Percentiles rank a stretch among this genome's conserved stretches.
These are phyloP conservation scores for Aureobasidium leucospermi DNA, from an alignment of 2,329 filamentous ascomycete species.

Conservation along the genomic window DNA sequence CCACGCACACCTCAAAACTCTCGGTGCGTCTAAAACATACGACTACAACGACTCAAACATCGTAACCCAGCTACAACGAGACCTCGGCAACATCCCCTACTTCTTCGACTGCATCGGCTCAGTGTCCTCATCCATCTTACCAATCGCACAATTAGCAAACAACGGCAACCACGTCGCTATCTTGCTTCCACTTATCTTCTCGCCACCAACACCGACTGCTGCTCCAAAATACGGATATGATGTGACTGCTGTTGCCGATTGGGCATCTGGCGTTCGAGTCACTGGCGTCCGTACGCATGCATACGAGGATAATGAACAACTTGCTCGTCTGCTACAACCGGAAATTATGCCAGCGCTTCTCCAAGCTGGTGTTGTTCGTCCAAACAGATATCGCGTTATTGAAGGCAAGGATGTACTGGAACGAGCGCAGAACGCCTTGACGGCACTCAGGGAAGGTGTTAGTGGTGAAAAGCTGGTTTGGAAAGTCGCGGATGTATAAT, in stretches of 20 bases:
- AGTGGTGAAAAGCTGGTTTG: slow-evolving; percentile 41
- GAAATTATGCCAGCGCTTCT: slow-evolving; percentile 48
- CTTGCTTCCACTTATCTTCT: slow-evolving; percentile 53
- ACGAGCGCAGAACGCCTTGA: slow-evolving; percentile 37
- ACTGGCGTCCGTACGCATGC: slow-evolving; percentile 51
- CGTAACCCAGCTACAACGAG: slow-evolving; percentile 22
- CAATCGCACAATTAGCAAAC: slow-evolving; percentile 44
- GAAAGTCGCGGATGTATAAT: slow-evolving; percentile 18
- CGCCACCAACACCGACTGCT: slow-evolving; percentile 41
- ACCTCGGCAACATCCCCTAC: slow-evolving; percentile 32
- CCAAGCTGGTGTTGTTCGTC: slow-evolving; percentile 32
- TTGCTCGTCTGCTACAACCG: slow-evolving; percentile 48
- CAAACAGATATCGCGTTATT: slow-evolving; percentile 35
- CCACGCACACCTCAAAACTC: slow-evolving; percentile 21
- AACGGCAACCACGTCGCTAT: slow-evolving; percentile 34
- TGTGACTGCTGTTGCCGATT: slow-evolving; percentile 36
- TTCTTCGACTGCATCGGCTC: slow-evolving; percentile 53
- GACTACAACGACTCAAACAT: slow-evolving; percentile 23
- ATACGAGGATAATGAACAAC: slow-evolving; percentile 48
- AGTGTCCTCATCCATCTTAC: slow-evolving; percentile 39
- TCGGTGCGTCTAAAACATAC: slow-evolving; percentile 19
- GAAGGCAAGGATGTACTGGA: slow-evolving; percentile 37
- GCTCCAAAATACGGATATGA: slow-evolving; percentile 51
- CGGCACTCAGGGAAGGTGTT: slow-evolving; percentile 35
- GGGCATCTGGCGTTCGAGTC: slow-evolving; percentile 47